Evolutionary conservation across 1,284 basidiomycete species (phyloP), one percentile per base, ranked within the genome.

Genomic region (Volvariella volvacea): DNA sequence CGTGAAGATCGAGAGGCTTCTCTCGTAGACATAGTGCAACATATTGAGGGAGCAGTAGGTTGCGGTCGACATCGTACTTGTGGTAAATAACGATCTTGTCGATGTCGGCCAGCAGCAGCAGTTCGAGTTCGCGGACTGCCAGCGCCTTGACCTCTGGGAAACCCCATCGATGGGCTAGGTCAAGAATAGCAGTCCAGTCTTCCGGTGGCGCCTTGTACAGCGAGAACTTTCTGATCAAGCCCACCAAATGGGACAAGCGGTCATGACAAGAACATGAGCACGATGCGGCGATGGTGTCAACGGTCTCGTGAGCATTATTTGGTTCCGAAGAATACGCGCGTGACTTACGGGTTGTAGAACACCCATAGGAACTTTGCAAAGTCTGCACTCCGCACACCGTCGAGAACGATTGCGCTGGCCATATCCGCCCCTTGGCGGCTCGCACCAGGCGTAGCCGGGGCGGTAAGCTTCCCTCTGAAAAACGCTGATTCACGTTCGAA

Each of bases 331-430:
- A 28, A 28, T 6, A 28, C 12, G 25, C n/a, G n/a, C 25, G 25
- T 28, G 25, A 71, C 77, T 54, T 55, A 83, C 80, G 72, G 72
- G 39, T 83, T 78, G 39, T 85, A 86, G 59, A 83, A 85, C 0
- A 86, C 75, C 81, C 82, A 84, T 0, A 83, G 52, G 16, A 86
- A 74, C 2, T 67, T 64, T 0, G 70, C 68, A 45, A 86, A 83
- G 2, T 82, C 76, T 0, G 63, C 57, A 0, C 67, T 57, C 0
- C 57, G 60, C 9, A 76, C 64, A 34, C 74, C 66, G 4, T 76
- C 68, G 14, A 86, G 63, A 2, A 71, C 62, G 39, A 79, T 72
- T 0, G 81, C 74, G 20, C 60, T 68, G 2, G 63, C 60, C 39
- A 80, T 78, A 0, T 67, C 64, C 0, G 63, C 65, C 17, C 67